These are phyloP conservation scores for Exophiala sp. DNA, from an alignment of 2,329 filamentous ascomycete species.

Conservation along the genomic window DNA sequence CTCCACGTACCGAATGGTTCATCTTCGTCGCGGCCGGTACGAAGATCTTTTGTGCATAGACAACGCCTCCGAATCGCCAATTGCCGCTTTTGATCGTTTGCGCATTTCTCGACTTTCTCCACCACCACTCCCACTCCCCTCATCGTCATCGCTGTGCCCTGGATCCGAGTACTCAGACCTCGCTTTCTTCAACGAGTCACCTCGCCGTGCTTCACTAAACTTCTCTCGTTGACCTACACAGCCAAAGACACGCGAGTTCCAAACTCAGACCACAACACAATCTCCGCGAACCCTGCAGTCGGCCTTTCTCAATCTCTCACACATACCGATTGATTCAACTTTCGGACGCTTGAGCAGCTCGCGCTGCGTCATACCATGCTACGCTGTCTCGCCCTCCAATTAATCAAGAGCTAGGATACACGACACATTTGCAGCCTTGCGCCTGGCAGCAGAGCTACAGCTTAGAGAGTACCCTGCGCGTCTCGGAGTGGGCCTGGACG, in stretches of 20 bases:
- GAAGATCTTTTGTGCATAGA: neutral
- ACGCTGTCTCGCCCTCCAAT: conserved; percentile 4
- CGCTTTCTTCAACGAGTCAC: neutral
- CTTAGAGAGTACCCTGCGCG: neutral
- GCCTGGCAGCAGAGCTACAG: neutral
- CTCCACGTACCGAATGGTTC: neutral
- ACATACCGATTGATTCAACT: neutral
- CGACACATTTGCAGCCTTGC: neutral
- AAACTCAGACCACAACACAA: neutral
- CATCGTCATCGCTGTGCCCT: neutral
- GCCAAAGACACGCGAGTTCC: neutral
- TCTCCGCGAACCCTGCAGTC: neutral
- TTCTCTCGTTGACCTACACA: neutral
- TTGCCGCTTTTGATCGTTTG: neutral
- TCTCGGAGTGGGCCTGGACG: conserved; percentile 6
- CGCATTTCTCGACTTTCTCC: neutral
- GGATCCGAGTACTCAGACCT: neutral
- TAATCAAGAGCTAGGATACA: conserved; percentile 16
- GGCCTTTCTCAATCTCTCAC: no score
- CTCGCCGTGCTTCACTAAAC: neutral
- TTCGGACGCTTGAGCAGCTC: neutral
- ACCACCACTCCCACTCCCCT: conserved; percentile 1
- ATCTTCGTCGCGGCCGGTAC: neutral
- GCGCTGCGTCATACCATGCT: conserved; percentile 15
- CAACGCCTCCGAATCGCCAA: neutral